phyloP scores from a whole-genome alignment of 192 early-diverging fungal species.

The Backusella mclennaniae region DNA sequence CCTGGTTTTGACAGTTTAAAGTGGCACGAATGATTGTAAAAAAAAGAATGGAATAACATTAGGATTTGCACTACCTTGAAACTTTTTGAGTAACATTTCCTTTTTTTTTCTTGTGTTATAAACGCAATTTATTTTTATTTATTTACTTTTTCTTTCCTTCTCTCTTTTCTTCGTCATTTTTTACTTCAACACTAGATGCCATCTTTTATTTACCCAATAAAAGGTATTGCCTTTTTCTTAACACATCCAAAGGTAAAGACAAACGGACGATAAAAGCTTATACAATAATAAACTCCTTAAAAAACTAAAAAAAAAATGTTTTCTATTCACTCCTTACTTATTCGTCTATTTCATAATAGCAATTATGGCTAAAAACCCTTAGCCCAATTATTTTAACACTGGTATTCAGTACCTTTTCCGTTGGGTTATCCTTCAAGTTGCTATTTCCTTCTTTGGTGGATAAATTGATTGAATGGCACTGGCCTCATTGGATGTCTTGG shows the following conservation, averaged over 20 bases:
- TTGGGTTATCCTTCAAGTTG: constrained; percentile 48
- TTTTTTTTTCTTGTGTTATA: background rate
- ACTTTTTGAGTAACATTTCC: background rate
- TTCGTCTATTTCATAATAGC: background rate
- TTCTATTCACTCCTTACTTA: background rate
- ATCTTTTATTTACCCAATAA: constrained; percentile 15
- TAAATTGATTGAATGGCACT: constrained; percentile 42
- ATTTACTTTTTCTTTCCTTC: background rate
- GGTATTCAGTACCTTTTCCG: constrained; percentile 40
- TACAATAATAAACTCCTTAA: background rate
- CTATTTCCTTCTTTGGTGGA: constrained; percentile 50
- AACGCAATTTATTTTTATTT: background rate
- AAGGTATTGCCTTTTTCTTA: constrained; percentile 42
- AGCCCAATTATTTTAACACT: constrained; percentile 47
- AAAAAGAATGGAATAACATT: background rate
- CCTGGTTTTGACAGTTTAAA: background rate
- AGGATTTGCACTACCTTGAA: background rate
- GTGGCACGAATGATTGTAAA: background rate
- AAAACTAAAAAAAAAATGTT: background rate
- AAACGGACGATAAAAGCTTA: background rate
- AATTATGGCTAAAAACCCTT: constrained; percentile 41
- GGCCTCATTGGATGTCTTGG: constrained; percentile 58
- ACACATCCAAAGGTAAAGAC: constrained; percentile 36
- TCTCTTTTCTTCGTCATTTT: background rate
- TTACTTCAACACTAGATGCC: background rate